phyloP scores from a whole-genome alignment of 2,329 filamentous ascomycete genomes.

The Ascochyta koolunga region DNA sequence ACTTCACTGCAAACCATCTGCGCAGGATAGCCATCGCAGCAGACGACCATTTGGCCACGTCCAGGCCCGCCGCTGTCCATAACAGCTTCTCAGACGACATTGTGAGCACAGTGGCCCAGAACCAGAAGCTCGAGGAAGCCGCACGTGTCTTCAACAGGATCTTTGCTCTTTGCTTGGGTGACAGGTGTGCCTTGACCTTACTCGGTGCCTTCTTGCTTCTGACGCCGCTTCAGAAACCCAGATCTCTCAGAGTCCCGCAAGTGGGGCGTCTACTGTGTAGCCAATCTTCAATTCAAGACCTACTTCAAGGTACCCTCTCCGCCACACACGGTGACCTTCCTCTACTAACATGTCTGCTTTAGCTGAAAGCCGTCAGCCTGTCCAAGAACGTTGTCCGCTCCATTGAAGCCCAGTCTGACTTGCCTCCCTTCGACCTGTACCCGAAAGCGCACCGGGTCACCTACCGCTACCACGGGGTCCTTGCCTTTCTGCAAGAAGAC shows the following conservation, averaged over 20 bases:
- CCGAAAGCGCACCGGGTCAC: constrained; percentile 91
- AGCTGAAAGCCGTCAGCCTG: constrained; percentile 83
- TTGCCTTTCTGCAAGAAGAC: constrained; percentile 94
- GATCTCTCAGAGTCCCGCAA: constrained; percentile 84
- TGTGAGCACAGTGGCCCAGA: constrained; percentile 66
- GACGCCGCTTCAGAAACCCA: constrained; percentile 64
- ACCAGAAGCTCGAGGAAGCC: constrained; percentile 87
- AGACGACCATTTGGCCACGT: constrained; percentile 69
- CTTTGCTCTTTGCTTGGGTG: constrained; percentile 86
- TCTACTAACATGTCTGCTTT: constrained; percentile 11
- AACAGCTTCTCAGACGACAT: constrained; percentile 78
- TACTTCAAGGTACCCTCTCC: constrained; percentile 75
- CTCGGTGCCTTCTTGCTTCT: constrained; percentile 22
- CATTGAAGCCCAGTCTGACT: constrained; percentile 76
- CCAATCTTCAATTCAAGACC: constrained; percentile 95
- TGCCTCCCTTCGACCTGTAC: constrained; percentile 79
- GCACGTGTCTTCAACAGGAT: constrained; percentile 90
- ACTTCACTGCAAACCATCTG: constrained; percentile 84
- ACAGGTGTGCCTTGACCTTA: constrained; percentile 65
- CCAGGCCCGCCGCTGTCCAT: constrained; percentile 55
- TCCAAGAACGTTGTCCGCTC: constrained; percentile 89
- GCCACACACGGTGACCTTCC: neutral
- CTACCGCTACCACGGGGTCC: constrained; percentile 95
- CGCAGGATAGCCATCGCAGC: constrained; percentile 89
- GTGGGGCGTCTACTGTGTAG: constrained; percentile 96